Evolutionary conservation across 75 land plant species (phyloP).

Genomic region (Sequoia sempervirens): DNA sequence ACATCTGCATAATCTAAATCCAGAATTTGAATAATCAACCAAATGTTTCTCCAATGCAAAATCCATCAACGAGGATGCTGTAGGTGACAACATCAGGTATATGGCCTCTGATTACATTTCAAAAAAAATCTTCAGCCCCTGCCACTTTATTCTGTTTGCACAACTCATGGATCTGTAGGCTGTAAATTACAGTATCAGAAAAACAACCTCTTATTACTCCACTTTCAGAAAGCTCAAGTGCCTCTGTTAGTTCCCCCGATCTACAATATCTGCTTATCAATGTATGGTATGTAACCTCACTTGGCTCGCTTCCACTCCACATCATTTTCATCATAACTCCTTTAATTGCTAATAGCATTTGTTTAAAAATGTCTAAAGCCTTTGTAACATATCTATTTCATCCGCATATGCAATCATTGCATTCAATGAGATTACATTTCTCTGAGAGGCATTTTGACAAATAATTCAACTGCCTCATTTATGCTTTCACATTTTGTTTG

Average conservation of each 20-base stretch:
- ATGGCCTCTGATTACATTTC: constrained; percentile 46
- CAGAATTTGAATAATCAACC: no score
- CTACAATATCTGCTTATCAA: constrained; percentile 60
- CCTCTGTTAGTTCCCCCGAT: constrained; percentile 49
- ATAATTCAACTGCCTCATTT: no score
- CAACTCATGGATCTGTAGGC: constrained; percentile 34
- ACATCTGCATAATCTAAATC: no score
- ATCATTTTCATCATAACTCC: constrained; percentile 48
- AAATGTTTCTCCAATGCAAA: constrained; percentile 31
- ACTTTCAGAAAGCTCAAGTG: constrained; percentile 62
- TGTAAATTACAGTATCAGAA: constrained; percentile 42
- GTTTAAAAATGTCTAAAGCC: no score
- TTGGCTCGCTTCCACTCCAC: constrained; percentile 31
- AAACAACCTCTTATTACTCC: constrained; percentile 25
- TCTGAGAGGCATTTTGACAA: no score
- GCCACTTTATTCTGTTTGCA: constrained; percentile 33
- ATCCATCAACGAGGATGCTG: constrained; percentile 31
- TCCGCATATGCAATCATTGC: no score
- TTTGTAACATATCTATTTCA: no score
- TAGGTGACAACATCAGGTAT: no score
- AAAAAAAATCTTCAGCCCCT: constrained; percentile 38
- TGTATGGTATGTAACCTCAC: constrained; percentile 56
- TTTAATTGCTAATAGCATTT: constrained; percentile 48
- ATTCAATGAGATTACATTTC: no score
- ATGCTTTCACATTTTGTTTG: no score